Conservation (phyloP, 139 green algal genomes). For the Chlamydomonas eustigma region DNA sequence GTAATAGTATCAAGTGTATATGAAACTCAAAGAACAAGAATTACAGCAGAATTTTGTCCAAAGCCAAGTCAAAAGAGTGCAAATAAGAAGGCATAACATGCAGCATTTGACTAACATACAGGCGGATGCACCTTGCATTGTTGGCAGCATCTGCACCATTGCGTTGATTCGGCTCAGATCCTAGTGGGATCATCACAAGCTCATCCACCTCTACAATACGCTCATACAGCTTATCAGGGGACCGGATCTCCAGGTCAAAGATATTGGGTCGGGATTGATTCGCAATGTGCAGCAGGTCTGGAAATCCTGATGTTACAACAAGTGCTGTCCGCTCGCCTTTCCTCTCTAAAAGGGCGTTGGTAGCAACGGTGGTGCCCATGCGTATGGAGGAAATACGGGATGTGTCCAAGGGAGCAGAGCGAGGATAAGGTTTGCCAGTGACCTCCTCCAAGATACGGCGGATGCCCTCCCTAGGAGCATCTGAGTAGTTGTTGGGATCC, state of each 20-base stretch:
- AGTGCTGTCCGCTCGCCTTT: constrained; percentile 67
- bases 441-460: constrained; percentile 84
- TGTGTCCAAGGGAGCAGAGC: constrained; percentile 70
- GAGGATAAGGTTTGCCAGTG: constrained; percentile 29
- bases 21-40: too few relatives aligned
- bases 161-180: constrained; percentile 28
- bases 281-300: constrained; percentile 91
- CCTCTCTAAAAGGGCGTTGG: constrained; percentile 92
- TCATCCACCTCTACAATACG: constrained; percentile 85
- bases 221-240: constrained; percentile 46
- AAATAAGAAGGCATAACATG: too few relatives aligned
- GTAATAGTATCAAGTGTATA: too few relatives aligned
- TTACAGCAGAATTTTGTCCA: too few relatives aligned
- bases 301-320: constrained; percentile 81
- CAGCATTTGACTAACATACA: too few relatives aligned
- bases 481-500: constrained; percentile 89
- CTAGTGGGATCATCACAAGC: constrained; percentile 73
- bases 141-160: constrained; percentile 29
- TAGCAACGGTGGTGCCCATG: constrained; percentile 93
- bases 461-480: constrained; percentile 94
- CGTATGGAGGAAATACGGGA: constrained; percentile 76
- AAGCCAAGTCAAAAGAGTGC: too few relatives aligned
- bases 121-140: constrained; percentile 38
- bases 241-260: constrained; percentile 79
- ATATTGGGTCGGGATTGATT: constrained; percentile 89